phyloP scores from a whole-genome alignment of 2,329 filamentous ascomycete genomes.

The Phaeosphaeria sp. region DNA sequence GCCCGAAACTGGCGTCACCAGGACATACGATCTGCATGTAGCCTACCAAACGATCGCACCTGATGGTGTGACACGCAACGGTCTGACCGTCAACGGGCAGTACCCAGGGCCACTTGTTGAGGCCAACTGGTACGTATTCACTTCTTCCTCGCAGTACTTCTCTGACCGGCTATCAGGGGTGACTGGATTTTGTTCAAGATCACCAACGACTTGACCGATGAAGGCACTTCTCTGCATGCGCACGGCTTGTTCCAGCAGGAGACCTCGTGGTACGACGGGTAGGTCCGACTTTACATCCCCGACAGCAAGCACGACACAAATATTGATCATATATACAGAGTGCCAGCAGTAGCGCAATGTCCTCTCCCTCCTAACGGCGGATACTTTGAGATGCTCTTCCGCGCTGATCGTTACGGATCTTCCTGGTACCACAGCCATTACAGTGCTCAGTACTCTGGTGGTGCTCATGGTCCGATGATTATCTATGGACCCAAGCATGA shows the following conservation, averaged over 20 bases:
- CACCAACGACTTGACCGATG: slow-evolving; percentile 40
- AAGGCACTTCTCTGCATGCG: slow-evolving; percentile 46
- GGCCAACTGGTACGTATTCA: slow-evolving; percentile 31
- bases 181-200: slow-evolving; percentile 36
- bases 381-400: slow-evolving; percentile 26
- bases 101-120: slow-evolving; percentile 43
- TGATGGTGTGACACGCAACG: slow-evolving; percentile 37
- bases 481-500: slow-evolving; percentile 46
- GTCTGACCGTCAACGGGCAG: slow-evolving; percentile 38
- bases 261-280: slow-evolving; percentile 44
- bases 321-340: slow-evolving; percentile 14
- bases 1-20: slow-evolving; percentile 43
- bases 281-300: background rate
- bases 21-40: slow-evolving; percentile 35
- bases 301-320: background rate
- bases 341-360: slow-evolving; percentile 44
- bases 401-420: slow-evolving; percentile 39
- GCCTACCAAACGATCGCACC: slow-evolving; percentile 39
- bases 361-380: slow-evolving; percentile 42
- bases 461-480: slow-evolving; percentile 47
- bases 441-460: slow-evolving; percentile 48
- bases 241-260: slow-evolving; percentile 42
- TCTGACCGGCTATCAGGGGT: slow-evolving; percentile 26
- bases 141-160: too few species aligned
- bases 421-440: slow-evolving; percentile 44